Evolutionary conservation across 257 asterid genomes (phyloP).

Genomic region (Dorcoceras hygrometricum): DNA sequence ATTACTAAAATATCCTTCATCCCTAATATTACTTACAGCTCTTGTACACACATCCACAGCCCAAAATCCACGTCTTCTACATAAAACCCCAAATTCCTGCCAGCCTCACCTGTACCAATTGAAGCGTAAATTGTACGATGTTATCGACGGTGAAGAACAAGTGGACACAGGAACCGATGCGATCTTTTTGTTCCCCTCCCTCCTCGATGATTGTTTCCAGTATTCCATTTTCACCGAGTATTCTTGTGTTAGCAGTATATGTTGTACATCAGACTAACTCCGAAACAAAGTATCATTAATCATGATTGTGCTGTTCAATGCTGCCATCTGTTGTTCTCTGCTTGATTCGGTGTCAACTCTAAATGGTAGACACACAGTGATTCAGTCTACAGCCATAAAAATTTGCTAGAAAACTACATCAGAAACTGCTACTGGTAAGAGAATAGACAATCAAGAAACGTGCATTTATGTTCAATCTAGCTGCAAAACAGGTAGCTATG

Average conservation of each 20-base stretch:
- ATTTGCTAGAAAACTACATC: neutral
- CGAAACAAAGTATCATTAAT: conserved; percentile 7
- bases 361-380: neutral
- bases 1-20: no score
- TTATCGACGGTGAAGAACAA: no score
- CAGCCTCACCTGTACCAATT: no score
- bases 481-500: neutral
- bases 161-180: no score
- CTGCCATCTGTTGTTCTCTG: conserved; percentile 1
- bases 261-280: conserved; percentile 26
- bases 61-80: no score
- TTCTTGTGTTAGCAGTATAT: conserved; percentile 19
- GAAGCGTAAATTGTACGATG: no score
- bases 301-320: conserved; percentile 15
- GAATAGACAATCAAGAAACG: neutral
- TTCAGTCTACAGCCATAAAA: neutral
- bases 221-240: conserved; percentile 31
- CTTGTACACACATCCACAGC: no score
- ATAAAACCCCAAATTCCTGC: no score
- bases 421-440: neutral
- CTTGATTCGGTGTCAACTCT: neutral
- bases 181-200: conserved; percentile 6
- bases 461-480: neutral
- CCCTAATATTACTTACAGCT: no score
- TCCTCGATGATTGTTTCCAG: conserved; percentile 25